phyloP scores from a whole-genome alignment of 371 early-diverging fungal species.

The Lichtheimia ornata region DNA sequence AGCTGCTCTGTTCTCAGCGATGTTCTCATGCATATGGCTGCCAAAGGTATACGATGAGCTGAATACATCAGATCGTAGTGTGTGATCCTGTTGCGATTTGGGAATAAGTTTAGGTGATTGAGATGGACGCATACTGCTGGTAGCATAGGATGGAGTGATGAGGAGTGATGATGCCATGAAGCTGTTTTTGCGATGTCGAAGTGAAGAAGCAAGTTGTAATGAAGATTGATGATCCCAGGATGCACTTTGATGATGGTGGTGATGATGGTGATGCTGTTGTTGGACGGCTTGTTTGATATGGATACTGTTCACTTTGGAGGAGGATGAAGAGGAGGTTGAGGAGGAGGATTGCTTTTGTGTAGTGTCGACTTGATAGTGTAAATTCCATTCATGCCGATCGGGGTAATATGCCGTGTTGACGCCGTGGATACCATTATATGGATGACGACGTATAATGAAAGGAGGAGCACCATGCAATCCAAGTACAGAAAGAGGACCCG shows the following conservation, averaged over 20 bases:
- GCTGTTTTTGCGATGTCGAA: conserved; percentile 22
- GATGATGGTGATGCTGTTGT: too few relatives aligned
- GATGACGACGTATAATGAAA: conserved; percentile 7
- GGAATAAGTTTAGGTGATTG: conserved; percentile 1
- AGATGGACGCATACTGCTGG: not conserved
- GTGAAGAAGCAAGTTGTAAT: conserved; percentile 11
- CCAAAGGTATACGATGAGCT: conserved; percentile 7
- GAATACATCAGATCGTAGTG: not conserved
- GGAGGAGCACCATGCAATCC: conserved; percentile 17
- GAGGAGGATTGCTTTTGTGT: too few relatives aligned
- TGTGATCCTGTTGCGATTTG: not conserved
- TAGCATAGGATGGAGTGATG: conserved; percentile 10
- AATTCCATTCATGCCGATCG: conserved; percentile 11
- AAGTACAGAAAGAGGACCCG: conserved; percentile 15
- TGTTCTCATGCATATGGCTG: not conserved
- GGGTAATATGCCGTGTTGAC: conserved; percentile 3
- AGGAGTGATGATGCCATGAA: conserved; percentile 29
- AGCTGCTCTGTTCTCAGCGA: not conserved
- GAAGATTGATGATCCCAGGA: conserved; percentile 32
- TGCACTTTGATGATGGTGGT: conserved; percentile 18
- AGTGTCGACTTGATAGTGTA: not conserved
- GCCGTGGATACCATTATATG: not conserved
- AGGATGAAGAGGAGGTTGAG: too few relatives aligned
- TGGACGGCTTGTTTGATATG: too few relatives aligned
- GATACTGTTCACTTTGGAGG: too few relatives aligned